These are phyloP conservation scores for Vigna trinervia DNA, from an alignment of 306 rosid species.

Conservation along the genomic window DNA sequence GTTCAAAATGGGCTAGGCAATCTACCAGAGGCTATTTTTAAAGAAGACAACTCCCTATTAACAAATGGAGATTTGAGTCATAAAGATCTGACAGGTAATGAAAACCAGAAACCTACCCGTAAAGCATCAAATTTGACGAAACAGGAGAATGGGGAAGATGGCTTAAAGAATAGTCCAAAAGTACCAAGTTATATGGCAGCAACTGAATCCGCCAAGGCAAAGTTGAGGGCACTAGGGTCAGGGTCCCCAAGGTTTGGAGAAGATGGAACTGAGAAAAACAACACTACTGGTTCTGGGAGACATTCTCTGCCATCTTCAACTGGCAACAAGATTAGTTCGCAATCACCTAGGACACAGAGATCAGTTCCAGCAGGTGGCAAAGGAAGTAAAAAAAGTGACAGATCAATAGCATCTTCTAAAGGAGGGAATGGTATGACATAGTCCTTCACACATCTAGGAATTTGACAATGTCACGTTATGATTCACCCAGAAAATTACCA, in stretches of 20 bases:
- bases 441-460: background rate
- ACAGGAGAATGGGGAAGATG: conserved; percentile 69
- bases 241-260: conserved; percentile 72
- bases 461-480: conserved; percentile 2
- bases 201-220: conserved; percentile 90
- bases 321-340: conserved; percentile 68
- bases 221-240: conserved; percentile 80
- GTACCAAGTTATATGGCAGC: conserved; percentile 91
- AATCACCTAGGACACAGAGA: conserved; percentile 74
- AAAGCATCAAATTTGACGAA: conserved; percentile 57
- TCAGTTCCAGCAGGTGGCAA: conserved; percentile 68
- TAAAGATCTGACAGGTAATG: conserved; percentile 50
- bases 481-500: background rate
- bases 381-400: conserved; percentile 55
- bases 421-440: conserved; percentile 51
- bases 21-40: conserved; percentile 46
- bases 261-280: conserved; percentile 62
- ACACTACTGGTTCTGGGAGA: conserved; percentile 59
- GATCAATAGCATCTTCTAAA: conserved; percentile 47
- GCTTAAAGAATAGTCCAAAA: conserved; percentile 60
- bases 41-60: conserved; percentile 50
- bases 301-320: conserved; percentile 72
- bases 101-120: conserved; percentile 59
- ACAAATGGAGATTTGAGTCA: conserved; percentile 58
- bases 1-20: conserved; percentile 48